A percentile compares a stretch with the other conserved stretches of the same genome.
These are phyloP conservation scores for Sporothrix variecibatus DNA, from an alignment of 2,329 filamentous ascomycete genomes.

Conservation along the genomic window DNA sequence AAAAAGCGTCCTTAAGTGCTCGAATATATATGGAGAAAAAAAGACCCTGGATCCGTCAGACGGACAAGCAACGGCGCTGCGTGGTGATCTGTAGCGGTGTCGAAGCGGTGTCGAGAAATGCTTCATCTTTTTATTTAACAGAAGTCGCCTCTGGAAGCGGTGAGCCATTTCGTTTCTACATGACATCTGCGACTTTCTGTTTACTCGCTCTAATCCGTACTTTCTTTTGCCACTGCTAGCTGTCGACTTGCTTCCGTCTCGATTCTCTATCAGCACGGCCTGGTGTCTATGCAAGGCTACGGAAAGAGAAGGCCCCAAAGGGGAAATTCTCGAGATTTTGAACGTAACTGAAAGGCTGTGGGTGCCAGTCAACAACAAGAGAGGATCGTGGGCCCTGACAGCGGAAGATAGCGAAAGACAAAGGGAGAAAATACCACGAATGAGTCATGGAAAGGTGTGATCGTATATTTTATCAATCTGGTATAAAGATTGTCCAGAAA, in stretches of 20 bases:
- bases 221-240: not conserved
- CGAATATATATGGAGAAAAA: slow-evolving; percentile 5
- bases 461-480: not conserved
- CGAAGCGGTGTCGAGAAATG: not conserved
- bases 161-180: not conserved
- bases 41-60: slow-evolving; percentile 5
- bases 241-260: not conserved
- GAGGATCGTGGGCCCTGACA: too few relatives aligned
- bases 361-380: too few relatives aligned
- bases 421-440: not conserved
- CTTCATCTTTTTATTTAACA: not conserved
- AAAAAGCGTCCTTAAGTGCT: not conserved
- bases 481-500: not conserved
- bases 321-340: not conserved
- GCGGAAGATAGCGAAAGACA: too few relatives aligned
- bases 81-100: slow-evolving; percentile 1
- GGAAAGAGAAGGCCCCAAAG: not conserved
- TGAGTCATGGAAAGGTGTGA: not conserved
- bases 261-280: not conserved
- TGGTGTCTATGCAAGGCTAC: not conserved
- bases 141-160: not conserved
- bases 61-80: not conserved
- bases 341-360: not conserved
- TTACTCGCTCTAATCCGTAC: not conserved
- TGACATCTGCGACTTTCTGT: not conserved